Base-by-base conservation (phyloP, 306 rosid species). In the Vigna mungo region DNA sequence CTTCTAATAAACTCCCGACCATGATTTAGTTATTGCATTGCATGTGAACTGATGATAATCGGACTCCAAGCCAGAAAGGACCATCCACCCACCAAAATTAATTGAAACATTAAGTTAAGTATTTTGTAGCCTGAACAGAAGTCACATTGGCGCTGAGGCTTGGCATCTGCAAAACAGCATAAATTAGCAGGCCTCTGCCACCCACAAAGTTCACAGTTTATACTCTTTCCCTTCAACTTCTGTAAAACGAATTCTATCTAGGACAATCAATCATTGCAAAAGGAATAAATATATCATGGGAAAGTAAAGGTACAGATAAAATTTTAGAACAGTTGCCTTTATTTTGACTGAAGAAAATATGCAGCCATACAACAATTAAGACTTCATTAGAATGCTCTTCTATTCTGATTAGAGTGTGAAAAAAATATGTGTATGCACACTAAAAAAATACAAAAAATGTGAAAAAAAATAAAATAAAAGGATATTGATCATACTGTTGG, bases 181-280 rank as follows among this genome's bases (percentile, higher is more conserved):
- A 68, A 36, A 25, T 20, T 73, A 65, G 59, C 11, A 32, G 54
- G 58, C 61, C 30, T 51, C 72, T 61, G 64, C 46, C 65, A 63
- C 73, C 79, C 53, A 64, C 71, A 58, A 51, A 63, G 56, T 74
- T 79, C 55, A 49, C 47, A 47, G 68, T 46, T 78, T 48, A 56
- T 52, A 76, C 64, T 32, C 30, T 34, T 51, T 30, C 34, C 48
- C 72, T 65, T 82, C 79, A 74, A 81, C 67, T 85, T 85, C 82
- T 72, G 85, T 84, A 80, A 77, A 71, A 79, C 49, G 68, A 80
- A 61, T 53, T 51, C 47, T 37, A 64, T 70, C 61, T 69, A 74
- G 34, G 66, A 60, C 41, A 65, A 32, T 87, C 69, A 71, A 47
- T 47, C 80, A 59, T 53, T 59, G 39, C 64, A 47, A 74, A 59